phyloP scores from a whole-genome alignment of 2,329 filamentous ascomycete genomes.

The Venturia aucupariae region DNA sequence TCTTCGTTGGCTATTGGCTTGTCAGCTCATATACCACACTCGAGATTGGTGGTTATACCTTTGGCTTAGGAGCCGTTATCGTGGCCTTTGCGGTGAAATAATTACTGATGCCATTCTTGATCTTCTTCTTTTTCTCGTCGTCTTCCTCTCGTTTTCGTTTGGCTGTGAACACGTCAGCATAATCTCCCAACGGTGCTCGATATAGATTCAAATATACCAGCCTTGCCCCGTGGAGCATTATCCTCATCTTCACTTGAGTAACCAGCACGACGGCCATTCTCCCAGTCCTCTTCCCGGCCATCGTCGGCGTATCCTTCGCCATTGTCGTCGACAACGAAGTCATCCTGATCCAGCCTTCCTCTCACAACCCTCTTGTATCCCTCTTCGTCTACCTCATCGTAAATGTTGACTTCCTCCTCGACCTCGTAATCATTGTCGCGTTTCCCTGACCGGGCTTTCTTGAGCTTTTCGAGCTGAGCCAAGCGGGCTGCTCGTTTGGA shows the following conservation, averaged over 20 bases:
- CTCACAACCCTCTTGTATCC: slow-evolving; percentile 95
- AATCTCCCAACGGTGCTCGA: background rate
- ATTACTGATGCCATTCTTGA: slow-evolving; percentile 85
- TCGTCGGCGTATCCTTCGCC: slow-evolving; percentile 95
- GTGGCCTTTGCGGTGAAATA: slow-evolving; percentile 77
- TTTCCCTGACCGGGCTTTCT: slow-evolving; percentile 80
- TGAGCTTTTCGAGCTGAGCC: slow-evolving; percentile 63
- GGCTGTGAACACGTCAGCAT: slow-evolving; percentile 37
- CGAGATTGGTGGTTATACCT: slow-evolving; percentile 45
- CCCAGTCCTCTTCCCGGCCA: slow-evolving; percentile 67
- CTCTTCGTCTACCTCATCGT: slow-evolving; percentile 94
- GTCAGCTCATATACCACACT: slow-evolving; percentile 19
- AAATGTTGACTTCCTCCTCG: slow-evolving; percentile 72
- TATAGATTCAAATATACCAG: slow-evolving; percentile 32
- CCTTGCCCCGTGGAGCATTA: slow-evolving; percentile 51
- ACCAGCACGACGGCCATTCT: slow-evolving; percentile 60
- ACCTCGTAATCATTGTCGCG: slow-evolving; percentile 87
- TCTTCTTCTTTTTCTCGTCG: slow-evolving; percentile 72
- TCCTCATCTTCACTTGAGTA: slow-evolving; percentile 62
- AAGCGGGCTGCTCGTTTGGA: slow-evolving; percentile 11
- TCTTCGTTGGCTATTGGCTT: slow-evolving; percentile 54
- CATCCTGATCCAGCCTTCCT: slow-evolving; percentile 79
- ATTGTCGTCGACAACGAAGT: slow-evolving; percentile 98
- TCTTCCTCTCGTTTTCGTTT: slow-evolving; percentile 88
- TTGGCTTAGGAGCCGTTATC: slow-evolving; percentile 61